These are phyloP conservation scores for Pyricularia grisea DNA, from an alignment of 2,329 filamentous ascomycete genomes.

Conservation along the genomic window DNA sequence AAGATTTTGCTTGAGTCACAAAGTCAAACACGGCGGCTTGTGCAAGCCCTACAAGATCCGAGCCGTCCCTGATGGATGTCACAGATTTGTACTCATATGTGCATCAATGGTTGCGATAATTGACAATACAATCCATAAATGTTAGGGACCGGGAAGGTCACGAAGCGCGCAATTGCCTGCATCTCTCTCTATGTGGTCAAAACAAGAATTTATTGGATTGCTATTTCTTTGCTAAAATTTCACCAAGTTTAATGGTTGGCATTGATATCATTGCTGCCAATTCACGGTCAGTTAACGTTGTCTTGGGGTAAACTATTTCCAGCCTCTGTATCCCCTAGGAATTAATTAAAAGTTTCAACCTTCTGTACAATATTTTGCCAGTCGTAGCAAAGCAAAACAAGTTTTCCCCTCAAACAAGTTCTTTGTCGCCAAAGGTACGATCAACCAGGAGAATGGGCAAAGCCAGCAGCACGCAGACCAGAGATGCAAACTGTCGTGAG, in stretches of 20 bases:
- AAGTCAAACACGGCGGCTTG: not conserved
- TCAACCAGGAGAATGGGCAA: not conserved
- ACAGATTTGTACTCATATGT: not conserved
- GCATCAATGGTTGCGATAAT: not conserved
- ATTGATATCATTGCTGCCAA: not conserved
- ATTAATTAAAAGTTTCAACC: no score
- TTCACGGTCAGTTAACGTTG: not conserved
- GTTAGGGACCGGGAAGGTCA: not conserved
- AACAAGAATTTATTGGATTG: not conserved
- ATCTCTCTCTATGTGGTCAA: not conserved
- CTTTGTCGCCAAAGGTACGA: not conserved
- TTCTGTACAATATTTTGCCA: no score
- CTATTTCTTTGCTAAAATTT: not conserved
- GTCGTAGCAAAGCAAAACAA: no score
- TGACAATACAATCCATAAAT: not conserved
- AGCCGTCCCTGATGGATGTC: not conserved
- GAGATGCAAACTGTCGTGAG: constrained; percentile 44
- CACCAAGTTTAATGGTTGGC: not conserved
- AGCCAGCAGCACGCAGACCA: constrained; percentile 43
- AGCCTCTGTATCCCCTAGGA: no score
- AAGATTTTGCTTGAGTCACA: not conserved
- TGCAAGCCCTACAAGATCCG: not conserved
- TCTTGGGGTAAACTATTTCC: not conserved
- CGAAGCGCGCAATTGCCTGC: not conserved
- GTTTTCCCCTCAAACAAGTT: not conserved